Evolutionary conservation across 2,329 filamentous ascomycete species (phyloP).

Genomic region (Blumeria graminis): DNA sequence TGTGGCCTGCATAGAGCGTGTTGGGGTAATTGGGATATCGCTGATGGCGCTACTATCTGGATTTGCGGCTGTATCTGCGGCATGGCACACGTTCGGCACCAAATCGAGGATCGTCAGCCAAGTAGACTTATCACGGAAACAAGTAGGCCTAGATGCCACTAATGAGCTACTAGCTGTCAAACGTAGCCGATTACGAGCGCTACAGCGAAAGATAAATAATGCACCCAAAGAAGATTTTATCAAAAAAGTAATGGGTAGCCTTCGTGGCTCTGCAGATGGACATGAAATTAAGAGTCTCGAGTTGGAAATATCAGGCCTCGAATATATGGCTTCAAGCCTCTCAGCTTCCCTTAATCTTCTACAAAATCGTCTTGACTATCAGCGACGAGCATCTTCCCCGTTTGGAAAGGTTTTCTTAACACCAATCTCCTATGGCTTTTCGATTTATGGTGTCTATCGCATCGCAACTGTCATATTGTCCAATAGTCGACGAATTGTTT

Average conservation of each 20-base stretch:
- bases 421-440: conserved; percentile 42
- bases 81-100: conserved; percentile 62
- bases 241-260: conserved; percentile 46
- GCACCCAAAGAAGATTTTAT: conserved; percentile 31
- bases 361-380: conserved; percentile 34
- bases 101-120: conserved; percentile 43
- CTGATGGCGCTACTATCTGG: conserved; percentile 75
- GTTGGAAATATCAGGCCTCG: conserved; percentile 55
- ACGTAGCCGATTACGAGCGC: conserved; percentile 41
- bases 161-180: conserved; percentile 59
- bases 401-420: conserved; percentile 38
- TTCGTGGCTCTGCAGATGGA: conserved; percentile 36
- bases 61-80: conserved; percentile 67
- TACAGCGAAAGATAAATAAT: conserved; percentile 39
- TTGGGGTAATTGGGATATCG: conserved; percentile 66
- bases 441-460: conserved; percentile 65
- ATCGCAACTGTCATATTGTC: conserved; percentile 49
- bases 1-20: conserved; percentile 35
- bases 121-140: conserved; percentile 49
- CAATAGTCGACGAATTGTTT: conserved; percentile 31
- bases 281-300: conserved; percentile 37
- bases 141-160: conserved; percentile 54
- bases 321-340: conserved; percentile 54
- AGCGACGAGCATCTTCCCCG: conserved; percentile 40
- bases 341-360: conserved; percentile 39